These are phyloP conservation scores for Friedmanniomyces simplex DNA, from an alignment of 495 filamentous ascomycete species.

Conservation along the genomic window DNA sequence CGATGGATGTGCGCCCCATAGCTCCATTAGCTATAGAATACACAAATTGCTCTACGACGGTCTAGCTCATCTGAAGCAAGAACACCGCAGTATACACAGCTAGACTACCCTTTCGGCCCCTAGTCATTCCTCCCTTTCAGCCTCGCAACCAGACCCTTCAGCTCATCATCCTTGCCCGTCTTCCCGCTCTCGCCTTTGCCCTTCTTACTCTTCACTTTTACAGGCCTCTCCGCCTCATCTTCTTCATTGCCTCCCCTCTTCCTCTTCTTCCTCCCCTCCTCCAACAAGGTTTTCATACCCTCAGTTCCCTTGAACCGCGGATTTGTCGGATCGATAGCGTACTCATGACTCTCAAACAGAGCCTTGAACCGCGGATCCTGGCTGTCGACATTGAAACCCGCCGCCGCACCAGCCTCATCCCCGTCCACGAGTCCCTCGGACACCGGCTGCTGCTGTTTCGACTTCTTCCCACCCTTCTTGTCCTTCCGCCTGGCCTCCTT, in stretches of 20 bases:
- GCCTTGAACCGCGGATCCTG: slow-evolving; percentile 66
- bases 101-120: background rate
- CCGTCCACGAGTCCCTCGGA: slow-evolving; percentile 35
- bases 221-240: slow-evolving; percentile 19
- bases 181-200: slow-evolving; percentile 30
- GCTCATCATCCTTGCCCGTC: slow-evolving; percentile 38
- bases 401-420: background rate
- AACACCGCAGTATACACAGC: background rate
- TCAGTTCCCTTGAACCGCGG: slow-evolving; percentile 79
- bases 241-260: slow-evolving; percentile 33
- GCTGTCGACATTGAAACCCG: slow-evolving; percentile 65
- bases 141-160: slow-evolving; percentile 51
- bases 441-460: slow-evolving; percentile 33
- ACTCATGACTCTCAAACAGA: slow-evolving; percentile 84
- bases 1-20: too few species aligned
- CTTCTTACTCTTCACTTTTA: slow-evolving; percentile 37
- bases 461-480: slow-evolving; percentile 38
- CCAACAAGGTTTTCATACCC: slow-evolving; percentile 82
- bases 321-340: slow-evolving; percentile 93
- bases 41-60: too few species aligned
- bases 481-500: slow-evolving; percentile 51
- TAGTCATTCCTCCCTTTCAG: slow-evolving; percentile 32
- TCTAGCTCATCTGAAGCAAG: too few species aligned
- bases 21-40: too few species aligned
- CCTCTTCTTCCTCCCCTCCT: slow-evolving; percentile 75